Evolutionary conservation across 352 stramenopile species (phyloP).

Genomic region (Phytopythium chamaehyphon): DNA sequence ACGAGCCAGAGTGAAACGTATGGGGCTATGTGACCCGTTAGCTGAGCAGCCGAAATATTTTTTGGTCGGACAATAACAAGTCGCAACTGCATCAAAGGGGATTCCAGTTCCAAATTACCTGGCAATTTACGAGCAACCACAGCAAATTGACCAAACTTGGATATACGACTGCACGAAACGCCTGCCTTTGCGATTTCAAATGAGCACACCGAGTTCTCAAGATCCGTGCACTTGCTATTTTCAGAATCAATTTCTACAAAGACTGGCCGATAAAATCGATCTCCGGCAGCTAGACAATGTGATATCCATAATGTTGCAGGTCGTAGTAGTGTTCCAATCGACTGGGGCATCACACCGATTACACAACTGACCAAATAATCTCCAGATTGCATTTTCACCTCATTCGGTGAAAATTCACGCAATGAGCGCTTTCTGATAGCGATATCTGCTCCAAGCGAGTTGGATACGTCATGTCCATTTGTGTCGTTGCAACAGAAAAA

Average conservation of each 20-base stretch:
- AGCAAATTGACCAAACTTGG: slow-evolving; percentile 7
- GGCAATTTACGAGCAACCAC: slow-evolving; percentile 6
- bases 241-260: slow-evolving; percentile 24
- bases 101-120: slow-evolving; percentile 8
- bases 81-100: slow-evolving; percentile 11
- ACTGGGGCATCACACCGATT: slow-evolving; percentile 34
- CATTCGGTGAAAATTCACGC: neutral
- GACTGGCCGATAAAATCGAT: slow-evolving; percentile 9
- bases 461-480: slow-evolving; percentile 37
- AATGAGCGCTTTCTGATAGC: slow-evolving; percentile 15
- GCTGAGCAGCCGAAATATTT: slow-evolving; percentile 1
- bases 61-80: slow-evolving; percentile 8
- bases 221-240: slow-evolving; percentile 10
- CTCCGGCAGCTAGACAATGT: slow-evolving; percentile 12
- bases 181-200: neutral
- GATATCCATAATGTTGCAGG: slow-evolving; percentile 26
- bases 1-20: slow-evolving; percentile 14
- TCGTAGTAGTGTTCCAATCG: slow-evolving; percentile 21
- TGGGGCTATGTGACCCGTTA: neutral
- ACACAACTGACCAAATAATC: slow-evolving; percentile 43
- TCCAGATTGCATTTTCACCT: slow-evolving; percentile 11
- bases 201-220: neutral
- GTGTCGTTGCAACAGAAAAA: slow-evolving; percentile 45
- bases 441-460: slow-evolving; percentile 47
- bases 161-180: neutral